phyloP scores from a whole-genome alignment of 352 stramenopile genomes.

The Globisporangium echinulatum region DNA sequence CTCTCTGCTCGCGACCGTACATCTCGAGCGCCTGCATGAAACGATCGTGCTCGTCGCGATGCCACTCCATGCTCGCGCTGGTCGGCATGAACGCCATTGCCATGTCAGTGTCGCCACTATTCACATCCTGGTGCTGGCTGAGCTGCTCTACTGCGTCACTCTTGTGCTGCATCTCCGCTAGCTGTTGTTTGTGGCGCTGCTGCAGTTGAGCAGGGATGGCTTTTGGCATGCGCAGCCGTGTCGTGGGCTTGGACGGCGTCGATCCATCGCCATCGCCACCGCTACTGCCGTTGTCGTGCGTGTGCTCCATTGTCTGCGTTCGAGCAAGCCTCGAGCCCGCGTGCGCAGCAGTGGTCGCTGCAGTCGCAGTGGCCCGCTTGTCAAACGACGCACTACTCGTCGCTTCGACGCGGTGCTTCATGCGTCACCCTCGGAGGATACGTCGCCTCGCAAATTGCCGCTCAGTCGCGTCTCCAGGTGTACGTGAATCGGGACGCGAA shows the following conservation, averaged over 20 bases:
- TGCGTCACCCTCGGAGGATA: background rate
- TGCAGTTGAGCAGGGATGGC: conserved; percentile 13
- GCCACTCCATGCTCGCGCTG: conserved; percentile 25
- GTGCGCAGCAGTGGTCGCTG: background rate
- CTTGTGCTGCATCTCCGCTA: conserved; percentile 5
- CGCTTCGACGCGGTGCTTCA: conserved; percentile 15
- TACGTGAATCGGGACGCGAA: background rate
- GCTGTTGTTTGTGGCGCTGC: conserved; percentile 10
- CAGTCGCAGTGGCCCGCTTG: conserved; percentile 1
- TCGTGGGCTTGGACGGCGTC: conserved; percentile 5
- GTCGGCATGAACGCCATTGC: background rate
- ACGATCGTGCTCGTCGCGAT: conserved; percentile 59
- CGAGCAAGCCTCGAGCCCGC: background rate
- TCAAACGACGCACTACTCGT: conserved; percentile 12
- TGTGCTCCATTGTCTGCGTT: conserved; percentile 13
- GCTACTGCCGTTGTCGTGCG: background rate
- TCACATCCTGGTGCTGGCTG: background rate
- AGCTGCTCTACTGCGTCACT: background rate
- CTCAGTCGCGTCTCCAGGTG: background rate
- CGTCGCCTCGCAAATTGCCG: background rate
- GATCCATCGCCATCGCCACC: background rate
- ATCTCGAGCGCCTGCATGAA: conserved; percentile 81
- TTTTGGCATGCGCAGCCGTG: conserved; percentile 11
- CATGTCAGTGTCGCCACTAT: background rate
- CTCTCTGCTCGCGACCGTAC: conserved; percentile 40